Evolutionary conservation across 2,329 filamentous ascomycete species (phyloP), one percentile per base, ranked within the genome.

Genomic region (Dendrostoma leiphaemia): DNA sequence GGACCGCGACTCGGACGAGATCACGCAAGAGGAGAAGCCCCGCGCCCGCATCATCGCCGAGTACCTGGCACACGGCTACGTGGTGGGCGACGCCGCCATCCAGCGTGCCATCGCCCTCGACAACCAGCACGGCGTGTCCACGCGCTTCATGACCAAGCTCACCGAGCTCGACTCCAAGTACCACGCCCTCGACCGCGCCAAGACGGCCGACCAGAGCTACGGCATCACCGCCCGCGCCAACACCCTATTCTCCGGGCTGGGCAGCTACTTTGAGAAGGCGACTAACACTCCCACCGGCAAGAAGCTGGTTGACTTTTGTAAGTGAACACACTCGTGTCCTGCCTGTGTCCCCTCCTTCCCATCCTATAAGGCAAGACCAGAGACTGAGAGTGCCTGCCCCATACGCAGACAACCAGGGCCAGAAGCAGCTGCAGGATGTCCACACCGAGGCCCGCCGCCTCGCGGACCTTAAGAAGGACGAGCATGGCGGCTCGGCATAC

Each of bases 11-110:
- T 74, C 74, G 48, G 80, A 91, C 64, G 84, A 91, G 63, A 86
- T 97, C 64, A 85, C 87, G 13, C 94, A 99, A 70, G 94, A 99
- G 74, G 91, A 97, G 79, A 99, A 99, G 82, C 94, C 94, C 15
- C 89, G 92, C 65, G 85, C 89, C 37, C 90, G 94, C 65, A 96
- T 99, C 71, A 74, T 97, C 48, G 94, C 94, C 61, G 94, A 99
- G 77, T 97, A 97, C 73, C 88, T 99, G 31, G 92, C 94, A 10
- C 91, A 97, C 65, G 94, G 94, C 63, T 99, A 99, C 75, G 82
- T 86, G 35, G 80, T 97, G 61, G 91, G 83, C 28, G 83, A 86
- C 54, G 78, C 72, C 26, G 89, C 90, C 48, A 86, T 96, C 63
- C 83, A 94, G 75, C 82, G 82, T 59, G 93, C 91, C 59, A 89